Evolutionary conservation across 2,329 filamentous ascomycete species (phyloP).

Genomic region (Huntiella savannae): DNA sequence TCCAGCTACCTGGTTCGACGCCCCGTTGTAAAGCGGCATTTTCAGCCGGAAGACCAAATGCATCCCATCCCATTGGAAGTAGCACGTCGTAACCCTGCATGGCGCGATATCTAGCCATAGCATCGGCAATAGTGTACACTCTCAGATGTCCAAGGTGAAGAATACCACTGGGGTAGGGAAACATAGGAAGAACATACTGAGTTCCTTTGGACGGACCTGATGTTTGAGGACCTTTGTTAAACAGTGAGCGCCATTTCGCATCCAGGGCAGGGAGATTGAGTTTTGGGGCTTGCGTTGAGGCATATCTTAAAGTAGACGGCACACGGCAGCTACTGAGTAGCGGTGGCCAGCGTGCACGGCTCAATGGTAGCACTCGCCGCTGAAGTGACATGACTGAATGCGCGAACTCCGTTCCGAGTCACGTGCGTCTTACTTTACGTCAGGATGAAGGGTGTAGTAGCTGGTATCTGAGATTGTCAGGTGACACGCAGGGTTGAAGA

Average conservation of each 20-base stretch:
- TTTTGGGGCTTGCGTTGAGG: conserved; percentile 2
- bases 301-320: no score
- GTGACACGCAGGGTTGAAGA: no score
- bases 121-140: conserved; percentile 81
- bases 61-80: conserved; percentile 90
- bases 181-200: conserved; percentile 74
- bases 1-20: conserved; percentile 62
- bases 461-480: no score
- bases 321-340: no score
- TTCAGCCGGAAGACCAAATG: conserved; percentile 76
- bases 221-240: conserved; percentile 17
- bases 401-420: no score
- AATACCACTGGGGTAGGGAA: conserved; percentile 75
- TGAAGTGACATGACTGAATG: no score
- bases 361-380: no score
- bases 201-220: conserved; percentile 14
- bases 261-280: conserved; percentile 17
- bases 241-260: conserved; percentile 32
- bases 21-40: conserved; percentile 77
- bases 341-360: no score
- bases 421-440: no score
- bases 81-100: conserved; percentile 59
- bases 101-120: conserved; percentile 55
- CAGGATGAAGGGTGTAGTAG: no score
- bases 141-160: conserved; percentile 75